Evolutionary conservation across 1,284 basidiomycete genomes (phyloP).

Genomic region (Moniliella sp.): DNA sequence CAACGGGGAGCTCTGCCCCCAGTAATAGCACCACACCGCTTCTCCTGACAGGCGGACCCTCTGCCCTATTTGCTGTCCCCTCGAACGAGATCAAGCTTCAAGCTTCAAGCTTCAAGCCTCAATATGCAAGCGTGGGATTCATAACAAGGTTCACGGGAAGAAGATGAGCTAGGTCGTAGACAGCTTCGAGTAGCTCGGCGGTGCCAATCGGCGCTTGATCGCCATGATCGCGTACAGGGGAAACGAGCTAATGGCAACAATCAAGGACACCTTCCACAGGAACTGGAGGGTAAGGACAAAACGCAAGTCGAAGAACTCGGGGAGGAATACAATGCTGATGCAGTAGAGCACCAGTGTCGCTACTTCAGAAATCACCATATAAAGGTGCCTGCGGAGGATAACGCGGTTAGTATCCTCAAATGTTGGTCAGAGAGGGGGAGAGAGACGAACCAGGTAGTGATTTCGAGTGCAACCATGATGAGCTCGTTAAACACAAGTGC

Average conservation of each 20-base stretch:
- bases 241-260: slow-evolving; percentile 69
- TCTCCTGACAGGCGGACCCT: too few relatives aligned
- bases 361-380: slow-evolving; percentile 87
- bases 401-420: not conserved
- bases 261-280: slow-evolving; percentile 67
- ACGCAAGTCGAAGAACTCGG: slow-evolving; percentile 83
- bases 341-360: slow-evolving; percentile 76
- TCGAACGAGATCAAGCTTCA: too few relatives aligned
- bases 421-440: not conserved
- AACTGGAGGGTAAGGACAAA: slow-evolving; percentile 75
- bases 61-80: too few relatives aligned
- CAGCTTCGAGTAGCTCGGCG: slow-evolving; percentile 74
- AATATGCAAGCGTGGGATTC: too few relatives aligned
- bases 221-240: slow-evolving; percentile 78
- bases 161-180: slow-evolving; percentile 19
- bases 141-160: too few relatives aligned
- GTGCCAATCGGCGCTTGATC: slow-evolving; percentile 62
- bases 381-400: slow-evolving; percentile 64
- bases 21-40: too few relatives aligned
- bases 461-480: slow-evolving; percentile 93
- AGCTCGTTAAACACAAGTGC: slow-evolving; percentile 93
- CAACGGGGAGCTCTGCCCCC: too few relatives aligned
- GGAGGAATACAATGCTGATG: slow-evolving; percentile 73
- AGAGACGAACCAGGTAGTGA: slow-evolving; percentile 67
- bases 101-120: too few relatives aligned